Evolutionary conservation across 306 rosid species (phyloP), one percentile per base, ranked within the genome.

Genomic region (Benincasa hispida): DNA sequence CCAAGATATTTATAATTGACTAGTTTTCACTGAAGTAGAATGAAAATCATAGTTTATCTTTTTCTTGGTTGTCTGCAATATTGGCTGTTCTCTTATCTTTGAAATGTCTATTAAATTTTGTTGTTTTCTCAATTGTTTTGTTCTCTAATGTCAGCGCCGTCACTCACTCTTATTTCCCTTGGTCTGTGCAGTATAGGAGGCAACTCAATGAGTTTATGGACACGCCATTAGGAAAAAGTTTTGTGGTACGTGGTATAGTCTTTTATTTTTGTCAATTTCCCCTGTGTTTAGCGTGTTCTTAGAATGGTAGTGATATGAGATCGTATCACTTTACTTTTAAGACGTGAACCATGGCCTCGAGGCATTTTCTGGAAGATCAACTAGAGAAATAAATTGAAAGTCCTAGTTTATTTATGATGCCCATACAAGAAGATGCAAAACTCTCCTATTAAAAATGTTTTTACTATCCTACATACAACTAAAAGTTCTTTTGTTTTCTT

Each of bases 161-260:
- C 10, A 34, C 24, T 63, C 67, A 50, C 77, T 68, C 3, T 75
- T 28, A 76, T 18, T 54, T 73, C 48, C 67, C 27, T 59, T 50
- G 72, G n/a, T 76, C 24, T 48, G 66, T 89, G 85, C 98, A 92
- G 96, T 92, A 94, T 89, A 86, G 93, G 87, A 84, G 65, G 82
- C 93, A 92, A 87, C 78, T 91, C 24, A 78, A 53, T 81, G 86
- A 72, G 22, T 84, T 92, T 78, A 66, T 90, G 77, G 88, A 86
- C 28, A 89, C 95, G 56, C 97, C 97, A 8, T 5, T 94, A 1
- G 97, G 96, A 55, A 94, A 78, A 83, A 87, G 95, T 82, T 78
- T 80, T 55, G 84, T 86, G 17, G 97, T 92, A 66, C 84, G 96
- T 79, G 60, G 55, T 73, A 30, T 19, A 63, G 22, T 10, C 32